A percentile compares a stretch with the other conserved stretches of the same genome.
phyloP scores from a whole-genome alignment of 106 monocot species.

The Dioscorea dumetorum region DNA sequence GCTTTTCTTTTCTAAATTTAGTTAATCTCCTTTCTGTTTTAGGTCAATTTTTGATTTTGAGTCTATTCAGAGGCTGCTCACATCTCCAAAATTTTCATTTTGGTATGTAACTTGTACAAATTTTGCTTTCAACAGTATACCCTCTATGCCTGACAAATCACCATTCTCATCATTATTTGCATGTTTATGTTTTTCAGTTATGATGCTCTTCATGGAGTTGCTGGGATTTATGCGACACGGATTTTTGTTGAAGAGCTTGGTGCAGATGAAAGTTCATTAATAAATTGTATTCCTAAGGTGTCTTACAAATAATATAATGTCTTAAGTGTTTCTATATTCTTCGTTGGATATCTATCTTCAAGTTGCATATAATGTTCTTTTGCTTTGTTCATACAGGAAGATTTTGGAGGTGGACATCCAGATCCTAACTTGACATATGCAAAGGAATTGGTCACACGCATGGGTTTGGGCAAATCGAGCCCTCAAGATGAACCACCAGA shows the following conservation, averaged over 20 bases:
- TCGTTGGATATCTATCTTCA: neutral
- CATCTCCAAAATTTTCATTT: constrained; percentile 91
- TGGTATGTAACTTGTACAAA: constrained; percentile 36
- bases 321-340: neutral
- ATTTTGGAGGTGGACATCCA: constrained; percentile 95
- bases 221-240: constrained; percentile 82
- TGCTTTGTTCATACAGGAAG: constrained; percentile 51
- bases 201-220: constrained; percentile 97
- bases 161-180: too few relatives aligned
- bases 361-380: neutral
- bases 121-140: too few relatives aligned
- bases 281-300: constrained; percentile 95
- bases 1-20: too few relatives aligned
- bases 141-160: too few relatives aligned
- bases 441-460: constrained; percentile 83
- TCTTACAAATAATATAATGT: neutral
- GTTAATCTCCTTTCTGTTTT: constrained; percentile 4
- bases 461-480: constrained; percentile 76
- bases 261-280: constrained; percentile 72
- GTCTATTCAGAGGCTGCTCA: constrained; percentile 65
- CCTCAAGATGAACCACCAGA: constrained; percentile 68
- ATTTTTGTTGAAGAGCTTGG: constrained; percentile 97
- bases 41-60: constrained; percentile 94
- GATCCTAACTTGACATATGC: constrained; percentile 98
- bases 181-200: constrained; percentile 30